These are phyloP conservation scores for Boletus albobrunnescens DNA, from an alignment of 1,284 basidiomycete genomes.

Conservation along the genomic window DNA sequence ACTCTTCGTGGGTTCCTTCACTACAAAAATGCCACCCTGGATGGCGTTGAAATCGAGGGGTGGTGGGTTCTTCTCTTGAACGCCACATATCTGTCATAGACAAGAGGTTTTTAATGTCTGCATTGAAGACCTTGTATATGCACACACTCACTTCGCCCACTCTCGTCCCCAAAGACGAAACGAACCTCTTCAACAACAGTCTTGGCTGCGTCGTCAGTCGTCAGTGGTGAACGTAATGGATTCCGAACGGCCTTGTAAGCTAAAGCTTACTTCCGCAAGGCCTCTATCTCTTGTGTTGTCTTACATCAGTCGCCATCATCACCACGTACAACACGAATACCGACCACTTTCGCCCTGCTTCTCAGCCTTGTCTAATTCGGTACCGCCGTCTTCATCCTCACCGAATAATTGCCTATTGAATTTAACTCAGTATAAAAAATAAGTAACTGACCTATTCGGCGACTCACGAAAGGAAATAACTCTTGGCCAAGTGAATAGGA, in stretches of 20 bases:
- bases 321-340: neutral
- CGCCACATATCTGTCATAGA: slow-evolving; percentile 99
- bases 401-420: slow-evolving; percentile 84
- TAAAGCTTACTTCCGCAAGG: slow-evolving; percentile 82
- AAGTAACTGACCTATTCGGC: too few species aligned
- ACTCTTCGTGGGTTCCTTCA: slow-evolving; percentile 17
- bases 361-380: slow-evolving; percentile 82
- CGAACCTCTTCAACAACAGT: slow-evolving; percentile 82
- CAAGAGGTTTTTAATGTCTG: slow-evolving; percentile 86
- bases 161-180: neutral
- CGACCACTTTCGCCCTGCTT: slow-evolving; percentile 84
- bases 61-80: slow-evolving; percentile 75
- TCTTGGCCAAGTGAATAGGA: slow-evolving; percentile 99
- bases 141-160: too few species aligned
- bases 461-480: slow-evolving; percentile 90
- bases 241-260: slow-evolving; percentile 81
- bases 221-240: slow-evolving; percentile 50
- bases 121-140: slow-evolving; percentile 69
- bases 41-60: slow-evolving; percentile 81
- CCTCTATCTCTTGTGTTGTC: slow-evolving; percentile 84
- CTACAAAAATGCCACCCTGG: slow-evolving; percentile 55
- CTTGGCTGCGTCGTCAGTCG: slow-evolving; percentile 56
- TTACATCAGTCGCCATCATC: slow-evolving; percentile 4
- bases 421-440: neutral
- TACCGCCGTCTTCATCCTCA: slow-evolving; percentile 76